Evolutionary conservation across 768 basidiomycete genomes (phyloP).

Genomic region (Clathrus columnatus): DNA sequence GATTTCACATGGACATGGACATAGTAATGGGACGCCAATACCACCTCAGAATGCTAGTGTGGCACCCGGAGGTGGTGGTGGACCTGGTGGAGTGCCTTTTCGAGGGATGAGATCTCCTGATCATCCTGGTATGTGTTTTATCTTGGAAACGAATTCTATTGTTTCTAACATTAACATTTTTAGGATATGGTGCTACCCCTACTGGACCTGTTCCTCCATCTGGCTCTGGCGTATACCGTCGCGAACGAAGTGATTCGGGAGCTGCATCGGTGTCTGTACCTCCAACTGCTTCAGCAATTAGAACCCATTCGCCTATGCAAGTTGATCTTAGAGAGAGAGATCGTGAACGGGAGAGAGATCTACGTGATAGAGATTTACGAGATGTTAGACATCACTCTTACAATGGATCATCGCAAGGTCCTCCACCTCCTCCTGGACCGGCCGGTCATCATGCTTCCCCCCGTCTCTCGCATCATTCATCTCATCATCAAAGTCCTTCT

Average conservation of each 20-base stretch:
- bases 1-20: not conserved
- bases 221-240: not conserved
- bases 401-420: not conserved
- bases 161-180: not conserved
- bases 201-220: not conserved
- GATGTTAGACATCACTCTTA: not conserved
- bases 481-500: not conserved
- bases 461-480: not conserved
- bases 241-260: not conserved
- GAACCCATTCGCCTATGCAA: not conserved
- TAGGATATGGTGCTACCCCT: not conserved
- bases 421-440: not conserved
- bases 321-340: not conserved
- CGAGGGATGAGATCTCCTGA: not conserved
- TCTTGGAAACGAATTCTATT: not conserved
- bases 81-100: not conserved
- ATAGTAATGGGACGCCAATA: constrained; percentile 8
- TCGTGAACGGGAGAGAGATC: constrained; percentile 4
- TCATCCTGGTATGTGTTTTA: not conserved
- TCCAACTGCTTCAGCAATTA: not conserved
- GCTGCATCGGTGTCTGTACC: not conserved
- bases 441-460: not conserved
- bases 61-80: not conserved
- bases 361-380: constrained; percentile 5
- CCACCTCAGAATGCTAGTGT: constrained; percentile 5